phyloP scores from a whole-genome alignment of 176 grass and related monocot species.

The Panicum miliaceum region DNA sequence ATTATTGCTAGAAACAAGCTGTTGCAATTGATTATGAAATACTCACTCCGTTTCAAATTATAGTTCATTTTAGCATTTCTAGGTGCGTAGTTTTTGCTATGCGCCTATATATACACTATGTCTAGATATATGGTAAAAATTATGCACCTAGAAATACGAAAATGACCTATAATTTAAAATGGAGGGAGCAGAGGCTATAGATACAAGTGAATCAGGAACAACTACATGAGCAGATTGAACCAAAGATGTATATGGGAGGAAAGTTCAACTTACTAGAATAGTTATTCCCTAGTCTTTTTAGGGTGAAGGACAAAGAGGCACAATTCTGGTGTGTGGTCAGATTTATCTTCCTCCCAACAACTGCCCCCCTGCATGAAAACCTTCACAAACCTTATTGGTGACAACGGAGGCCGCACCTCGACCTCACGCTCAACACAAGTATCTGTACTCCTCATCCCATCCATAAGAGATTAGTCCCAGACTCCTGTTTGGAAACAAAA shows the following conservation, averaged over 20 bases:
- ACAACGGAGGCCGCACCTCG: background rate
- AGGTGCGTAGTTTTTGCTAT: no score
- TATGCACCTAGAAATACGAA: no score
- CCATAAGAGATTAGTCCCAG: constrained; percentile 12
- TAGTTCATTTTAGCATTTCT: no score
- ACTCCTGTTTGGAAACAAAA: background rate
- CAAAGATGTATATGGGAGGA: background rate
- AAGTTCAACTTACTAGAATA: constrained; percentile 47
- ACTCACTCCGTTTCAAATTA: no score
- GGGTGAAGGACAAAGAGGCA: constrained; percentile 33
- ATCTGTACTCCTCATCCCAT: background rate
- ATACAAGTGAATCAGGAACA: background rate
- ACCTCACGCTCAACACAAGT: background rate
- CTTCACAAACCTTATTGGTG: constrained; percentile 49
- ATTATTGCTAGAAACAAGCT: background rate
- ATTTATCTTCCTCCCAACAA: constrained; percentile 51
- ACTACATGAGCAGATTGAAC: background rate
- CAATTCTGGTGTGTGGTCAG: constrained; percentile 40
- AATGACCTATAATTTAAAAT: no score
- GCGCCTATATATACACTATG: no score
- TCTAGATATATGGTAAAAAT: no score
- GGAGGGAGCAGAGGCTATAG: background rate
- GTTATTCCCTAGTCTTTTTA: constrained; percentile 41
- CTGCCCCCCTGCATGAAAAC: constrained; percentile 53
- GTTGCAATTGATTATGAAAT: background rate